Conservation (phyloP, 306 rosid species). For the Quercus alba region DNA sequence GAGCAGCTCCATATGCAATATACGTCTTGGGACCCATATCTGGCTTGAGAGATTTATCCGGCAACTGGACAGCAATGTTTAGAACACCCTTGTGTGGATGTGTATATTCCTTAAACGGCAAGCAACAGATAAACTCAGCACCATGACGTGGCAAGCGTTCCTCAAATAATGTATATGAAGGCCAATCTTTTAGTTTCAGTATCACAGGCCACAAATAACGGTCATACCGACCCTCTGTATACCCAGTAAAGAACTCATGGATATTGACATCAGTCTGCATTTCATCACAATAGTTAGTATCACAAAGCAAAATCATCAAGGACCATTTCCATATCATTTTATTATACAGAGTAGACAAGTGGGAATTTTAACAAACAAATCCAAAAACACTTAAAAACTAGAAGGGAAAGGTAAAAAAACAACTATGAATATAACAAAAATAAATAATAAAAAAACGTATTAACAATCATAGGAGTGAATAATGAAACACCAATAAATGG, state of each 20-base stretch:
- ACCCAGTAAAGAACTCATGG: constrained; percentile 81
- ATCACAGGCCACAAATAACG: constrained; percentile 58
- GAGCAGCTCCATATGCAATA: constrained; percentile 75
- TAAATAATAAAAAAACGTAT: too few species aligned
- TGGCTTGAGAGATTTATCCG: constrained; percentile 34
- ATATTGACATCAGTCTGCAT: constrained; percentile 73
- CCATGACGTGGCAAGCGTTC: constrained; percentile 82
- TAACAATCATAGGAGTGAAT: background rate
- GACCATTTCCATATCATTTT: background rate
- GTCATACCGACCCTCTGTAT: constrained; percentile 41
- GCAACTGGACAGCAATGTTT: constrained; percentile 56
- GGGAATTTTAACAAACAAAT: background rate
- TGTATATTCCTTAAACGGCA: constrained; percentile 77
- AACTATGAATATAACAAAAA: too few species aligned
- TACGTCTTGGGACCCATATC: constrained; percentile 92
- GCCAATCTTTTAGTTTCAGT: constrained; percentile 85
- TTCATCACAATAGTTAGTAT: constrained; percentile 10
- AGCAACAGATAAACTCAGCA: constrained; percentile 65
- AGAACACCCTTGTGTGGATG: constrained; percentile 52
- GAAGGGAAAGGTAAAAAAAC: background rate
- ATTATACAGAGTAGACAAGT: background rate
- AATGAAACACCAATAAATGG: too few species aligned
- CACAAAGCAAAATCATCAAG: constrained; percentile 3
- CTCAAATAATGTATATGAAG: constrained; percentile 65
- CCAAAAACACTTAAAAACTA: background rate